Base-by-base conservation (phyloP, 176 grass and related monocot species). In the Alloteropsis semialata region DNA sequence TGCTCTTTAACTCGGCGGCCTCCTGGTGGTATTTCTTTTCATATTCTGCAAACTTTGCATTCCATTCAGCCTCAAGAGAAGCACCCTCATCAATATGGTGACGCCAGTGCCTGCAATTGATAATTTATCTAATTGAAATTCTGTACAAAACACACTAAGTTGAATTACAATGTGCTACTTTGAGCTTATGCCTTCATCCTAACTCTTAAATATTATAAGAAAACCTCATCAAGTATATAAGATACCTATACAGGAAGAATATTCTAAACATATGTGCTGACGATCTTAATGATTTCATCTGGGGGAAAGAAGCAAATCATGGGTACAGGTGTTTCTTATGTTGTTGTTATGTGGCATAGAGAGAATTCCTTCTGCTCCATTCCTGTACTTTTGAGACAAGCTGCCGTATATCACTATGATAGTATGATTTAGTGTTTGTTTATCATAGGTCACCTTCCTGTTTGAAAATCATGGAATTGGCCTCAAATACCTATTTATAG, bases 41-140 rank as follows among this genome's bases (percentile, higher is more conserved):
- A 85, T 88, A 91, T 32, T 88, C 81, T 39, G 29, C 77, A 81
- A 88, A 85, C 64, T 77, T 88, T 17, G 39, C 70, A 88, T 81
- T 85, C 89, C 89, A 91, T 72, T 91, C 89, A 46, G 85, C 81
- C 78, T 91, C 89, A 71, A 91, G 76, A 72, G 76, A 61, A 85
- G 81, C 76, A 51, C 89, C 89, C 34, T 88, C 76, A 15, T 45
- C 71, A 45, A 85, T 34, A 88, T 91, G 89, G 24, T 33, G 77
- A 70, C 71, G 75, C 89, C 89, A 88, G 63, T 88, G 81, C 44
- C 89, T 91, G 85, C 2, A 6, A 78, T 45, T 19, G 10, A 59
- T 79, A 5, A 78, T 72, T 49, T 56, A 27, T 57, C 36, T 29
- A 83, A 29, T 77, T n/a, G 78, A 48, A 60, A 30, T 32, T 60